Percentiles rank a stretch among this genome's conserved stretches.
phyloP scores from a whole-genome alignment of 2,329 filamentous ascomycete species.

The Aureobasidium lini region DNA sequence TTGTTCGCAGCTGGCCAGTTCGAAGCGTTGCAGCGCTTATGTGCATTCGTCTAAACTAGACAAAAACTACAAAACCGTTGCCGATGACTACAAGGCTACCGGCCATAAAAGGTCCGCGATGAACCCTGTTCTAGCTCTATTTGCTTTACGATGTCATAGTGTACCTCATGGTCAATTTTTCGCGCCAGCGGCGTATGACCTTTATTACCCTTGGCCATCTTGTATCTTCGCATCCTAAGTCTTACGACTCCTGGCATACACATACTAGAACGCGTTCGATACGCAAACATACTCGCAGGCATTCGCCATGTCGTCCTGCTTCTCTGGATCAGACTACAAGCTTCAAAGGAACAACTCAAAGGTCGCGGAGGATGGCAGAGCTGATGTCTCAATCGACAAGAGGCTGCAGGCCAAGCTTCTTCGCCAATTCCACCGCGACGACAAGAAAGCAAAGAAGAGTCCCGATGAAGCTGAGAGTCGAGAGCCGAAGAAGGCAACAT shows the following conservation, averaged over 20 bases:
- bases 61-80: neutral
- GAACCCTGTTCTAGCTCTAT: slow-evolving; percentile 1
- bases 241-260: neutral
- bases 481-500: neutral
- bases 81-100: neutral
- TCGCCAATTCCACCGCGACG: neutral
- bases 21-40: no score
- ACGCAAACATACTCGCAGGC: neutral
- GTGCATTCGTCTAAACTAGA: no score
- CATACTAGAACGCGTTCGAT: no score
- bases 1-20: neutral
- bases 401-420: neutral
- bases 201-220: neutral
- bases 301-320: neutral
- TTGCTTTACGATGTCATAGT: slow-evolving; percentile 4
- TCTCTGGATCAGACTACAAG: neutral
- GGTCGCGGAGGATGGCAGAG: slow-evolving; percentile 1
- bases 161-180: slow-evolving; percentile 1
- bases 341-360: slow-evolving; percentile 4
- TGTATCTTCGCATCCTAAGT: neutral
- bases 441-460: neutral
- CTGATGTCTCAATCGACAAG: neutral
- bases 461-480: neutral
- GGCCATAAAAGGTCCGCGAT: neutral
- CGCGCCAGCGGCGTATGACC: neutral